Conservation (phyloP, 2,329 filamentous ascomycete genomes). For the Moelleriella libera region DNA sequence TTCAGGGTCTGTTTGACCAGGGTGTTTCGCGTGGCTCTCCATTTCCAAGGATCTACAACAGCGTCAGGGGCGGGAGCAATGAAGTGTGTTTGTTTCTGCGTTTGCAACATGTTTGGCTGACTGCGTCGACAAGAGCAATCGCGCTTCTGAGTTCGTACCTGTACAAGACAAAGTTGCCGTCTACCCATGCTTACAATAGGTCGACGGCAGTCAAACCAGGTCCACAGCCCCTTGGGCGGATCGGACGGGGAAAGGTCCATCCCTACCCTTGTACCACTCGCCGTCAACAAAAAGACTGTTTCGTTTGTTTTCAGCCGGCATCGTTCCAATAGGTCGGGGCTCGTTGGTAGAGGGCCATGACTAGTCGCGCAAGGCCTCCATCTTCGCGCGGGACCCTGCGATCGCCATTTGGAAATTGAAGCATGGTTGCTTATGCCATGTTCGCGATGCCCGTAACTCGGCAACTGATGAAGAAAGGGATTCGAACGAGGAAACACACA, state of each 20-base stretch:
- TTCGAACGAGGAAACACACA: not conserved
- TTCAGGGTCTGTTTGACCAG: slow-evolving; percentile 1
- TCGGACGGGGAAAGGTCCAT: not conserved
- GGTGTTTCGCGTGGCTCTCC: slow-evolving; percentile 8
- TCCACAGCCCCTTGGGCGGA: not conserved
- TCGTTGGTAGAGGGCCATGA: not conserved
- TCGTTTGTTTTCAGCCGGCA: not conserved
- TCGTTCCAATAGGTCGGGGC: not conserved
- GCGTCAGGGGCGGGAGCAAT: not conserved
- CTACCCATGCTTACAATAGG: not conserved
- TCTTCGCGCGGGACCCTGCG: too few relatives aligned
- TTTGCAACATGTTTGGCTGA: not conserved
- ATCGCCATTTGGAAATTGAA: too few relatives aligned
- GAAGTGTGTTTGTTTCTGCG: not conserved
- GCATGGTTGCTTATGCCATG: too few relatives aligned
- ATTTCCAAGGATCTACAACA: slow-evolving; percentile 3
- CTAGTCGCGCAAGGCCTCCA: not conserved
- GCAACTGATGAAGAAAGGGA: not conserved
- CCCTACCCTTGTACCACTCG: not conserved
- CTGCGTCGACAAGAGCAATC: not conserved
- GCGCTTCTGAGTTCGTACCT: not conserved
- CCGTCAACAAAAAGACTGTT: not conserved
- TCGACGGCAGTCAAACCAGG: not conserved
- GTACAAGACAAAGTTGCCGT: not conserved
- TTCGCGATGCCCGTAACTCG: not conserved